Conservation (phyloP, 1,284 basidiomycete species). For the Heliocybe sulcata region DNA sequence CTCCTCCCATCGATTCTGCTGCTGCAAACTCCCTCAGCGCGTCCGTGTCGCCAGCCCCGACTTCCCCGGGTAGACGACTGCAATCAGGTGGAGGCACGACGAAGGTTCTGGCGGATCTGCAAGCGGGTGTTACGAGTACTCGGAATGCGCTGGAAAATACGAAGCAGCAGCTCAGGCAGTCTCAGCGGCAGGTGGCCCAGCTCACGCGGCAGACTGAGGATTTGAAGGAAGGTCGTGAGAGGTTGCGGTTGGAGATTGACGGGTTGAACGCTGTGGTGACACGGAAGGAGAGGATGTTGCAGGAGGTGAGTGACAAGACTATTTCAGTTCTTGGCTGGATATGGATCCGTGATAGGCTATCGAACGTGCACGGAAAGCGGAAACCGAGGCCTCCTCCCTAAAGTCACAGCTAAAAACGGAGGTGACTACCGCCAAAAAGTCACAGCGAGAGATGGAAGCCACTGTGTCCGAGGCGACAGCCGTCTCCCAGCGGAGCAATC, state of each 20-base stretch:
- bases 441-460: constrained; percentile 69
- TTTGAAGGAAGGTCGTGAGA: constrained; percentile 76
- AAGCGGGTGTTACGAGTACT: constrained; percentile 75
- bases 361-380: constrained; percentile 76
- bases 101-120: constrained; percentile 76
- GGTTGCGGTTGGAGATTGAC: constrained; percentile 78
- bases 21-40: constrained; percentile 17
- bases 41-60: constrained; percentile 24
- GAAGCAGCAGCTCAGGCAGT: constrained; percentile 66
- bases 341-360: constrained; percentile 42
- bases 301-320: constrained; percentile 52
- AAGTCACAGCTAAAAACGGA: constrained; percentile 69
- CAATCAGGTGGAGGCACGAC: constrained; percentile 63
- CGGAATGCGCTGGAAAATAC: constrained; percentile 78
- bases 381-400: constrained; percentile 58
- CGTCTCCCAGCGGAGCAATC: constrained; percentile 69
- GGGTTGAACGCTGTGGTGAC: constrained; percentile 79
- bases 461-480: constrained; percentile 64
- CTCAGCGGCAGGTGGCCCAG: constrained; percentile 74
- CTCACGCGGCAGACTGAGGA: constrained; percentile 80
- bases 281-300: constrained; percentile 76
- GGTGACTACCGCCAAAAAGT: constrained; percentile 62
- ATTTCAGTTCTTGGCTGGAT: background rate
- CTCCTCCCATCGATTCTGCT: constrained; percentile 4
- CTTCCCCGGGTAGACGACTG: constrained; percentile 30